Evolutionary conservation across 2,329 filamentous ascomycete species (phyloP).

Genomic region (Coniochaeta ligniaria): DNA sequence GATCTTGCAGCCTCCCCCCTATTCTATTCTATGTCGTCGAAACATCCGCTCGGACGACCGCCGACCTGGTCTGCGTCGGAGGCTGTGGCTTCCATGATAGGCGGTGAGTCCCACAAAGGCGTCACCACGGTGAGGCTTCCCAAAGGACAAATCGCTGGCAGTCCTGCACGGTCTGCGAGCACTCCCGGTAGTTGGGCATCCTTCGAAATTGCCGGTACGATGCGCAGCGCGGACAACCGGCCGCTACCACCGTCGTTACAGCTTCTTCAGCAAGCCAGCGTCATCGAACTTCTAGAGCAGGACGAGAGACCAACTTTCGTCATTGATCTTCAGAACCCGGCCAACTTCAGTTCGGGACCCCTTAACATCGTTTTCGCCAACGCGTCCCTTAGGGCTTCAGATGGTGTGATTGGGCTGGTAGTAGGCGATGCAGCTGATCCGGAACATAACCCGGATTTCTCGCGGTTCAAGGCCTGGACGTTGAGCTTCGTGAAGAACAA

Average conservation of each 20-base stretch:
- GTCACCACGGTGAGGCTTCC: slow-evolving; percentile 51
- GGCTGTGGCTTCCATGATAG: slow-evolving; percentile 37
- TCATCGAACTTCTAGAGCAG: slow-evolving; percentile 67
- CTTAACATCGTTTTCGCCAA: slow-evolving; percentile 64
- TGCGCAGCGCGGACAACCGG: slow-evolving; percentile 43
- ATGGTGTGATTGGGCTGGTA: slow-evolving; percentile 49
- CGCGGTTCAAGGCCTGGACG: slow-evolving; percentile 64
- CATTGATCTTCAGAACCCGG: slow-evolving; percentile 55
- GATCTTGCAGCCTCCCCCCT: slow-evolving; percentile 37
- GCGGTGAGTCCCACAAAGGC: slow-evolving; percentile 34
- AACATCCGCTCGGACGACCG: slow-evolving; percentile 27
- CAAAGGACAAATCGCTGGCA: slow-evolving; percentile 38
- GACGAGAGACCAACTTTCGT: slow-evolving; percentile 73
- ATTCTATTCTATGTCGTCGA: slow-evolving; percentile 41
- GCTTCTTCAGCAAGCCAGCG: slow-evolving; percentile 56
- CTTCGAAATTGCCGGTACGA: slow-evolving; percentile 40
- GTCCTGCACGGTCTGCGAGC: slow-evolving; percentile 35
- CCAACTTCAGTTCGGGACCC: slow-evolving; percentile 44
- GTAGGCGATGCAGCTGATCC: slow-evolving; percentile 38
- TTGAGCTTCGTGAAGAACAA: slow-evolving; percentile 44
- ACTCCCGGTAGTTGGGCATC: slow-evolving; percentile 47
- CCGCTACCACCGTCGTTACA: slow-evolving; percentile 41
- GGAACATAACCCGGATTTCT: slow-evolving; percentile 39
- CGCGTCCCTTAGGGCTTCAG: slow-evolving; percentile 51
- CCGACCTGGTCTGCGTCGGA: slow-evolving; percentile 32